Evolutionary conservation across 2,329 filamentous ascomycete species (phyloP).

Genomic region (Penicillium occitanis): DNA sequence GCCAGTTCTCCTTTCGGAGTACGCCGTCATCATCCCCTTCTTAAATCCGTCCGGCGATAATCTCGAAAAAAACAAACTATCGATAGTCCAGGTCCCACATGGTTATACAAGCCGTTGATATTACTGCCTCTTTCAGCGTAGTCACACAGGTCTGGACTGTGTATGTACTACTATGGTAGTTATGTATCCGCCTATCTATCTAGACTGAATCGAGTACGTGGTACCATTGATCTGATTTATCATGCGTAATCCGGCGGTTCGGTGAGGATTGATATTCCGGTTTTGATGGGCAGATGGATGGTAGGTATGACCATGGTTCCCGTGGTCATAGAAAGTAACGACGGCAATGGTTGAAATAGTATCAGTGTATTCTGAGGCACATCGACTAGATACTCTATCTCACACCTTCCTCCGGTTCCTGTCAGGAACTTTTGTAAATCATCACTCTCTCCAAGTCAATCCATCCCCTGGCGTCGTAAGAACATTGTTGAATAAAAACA

Average conservation of each 20-base stretch:
- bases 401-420: not conserved
- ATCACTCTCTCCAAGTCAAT: not conserved
- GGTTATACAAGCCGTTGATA: slow-evolving; percentile 2
- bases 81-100: not conserved
- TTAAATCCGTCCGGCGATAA: not conserved
- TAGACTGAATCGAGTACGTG: not conserved
- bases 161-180: not conserved
- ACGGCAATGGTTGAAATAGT: not conserved
- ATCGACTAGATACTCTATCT: not conserved
- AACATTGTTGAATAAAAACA: not conserved
- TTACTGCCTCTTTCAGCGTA: not conserved
- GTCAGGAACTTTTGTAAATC: not conserved
- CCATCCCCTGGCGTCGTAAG: not conserved
- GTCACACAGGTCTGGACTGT: not conserved
- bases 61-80: not conserved
- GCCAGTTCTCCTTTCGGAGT: not conserved
- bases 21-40: not conserved
- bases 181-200: not conserved
- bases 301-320: not conserved
- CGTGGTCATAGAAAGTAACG: not conserved
- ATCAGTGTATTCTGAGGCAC: not conserved
- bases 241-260: not conserved
- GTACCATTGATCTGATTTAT: not conserved
- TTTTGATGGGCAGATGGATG: not conserved
- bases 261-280: not conserved